Percentiles rank a stretch among this genome's conserved stretches.
These are phyloP conservation scores for Diplogelasinospora grovesii DNA, from an alignment of 495 filamentous ascomycete genomes.

Conservation along the genomic window DNA sequence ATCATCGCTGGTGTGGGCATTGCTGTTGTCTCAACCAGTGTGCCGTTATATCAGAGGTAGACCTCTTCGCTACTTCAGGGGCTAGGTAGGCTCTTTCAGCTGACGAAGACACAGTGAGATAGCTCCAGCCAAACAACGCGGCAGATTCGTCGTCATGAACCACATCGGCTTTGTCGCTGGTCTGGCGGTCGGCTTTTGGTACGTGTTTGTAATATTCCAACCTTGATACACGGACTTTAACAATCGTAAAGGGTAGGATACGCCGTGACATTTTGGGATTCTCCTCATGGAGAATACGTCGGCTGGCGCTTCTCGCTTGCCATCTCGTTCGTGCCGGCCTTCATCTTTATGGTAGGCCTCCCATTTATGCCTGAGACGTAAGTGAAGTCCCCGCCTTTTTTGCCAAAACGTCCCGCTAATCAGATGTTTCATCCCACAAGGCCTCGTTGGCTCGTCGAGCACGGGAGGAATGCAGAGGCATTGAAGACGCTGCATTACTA, in stretches of 20 bases:
- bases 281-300: constrained; percentile 19
- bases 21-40: constrained; percentile 47
- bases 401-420: background rate
- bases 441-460: constrained; percentile 45
- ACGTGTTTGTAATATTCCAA: constrained; percentile 4
- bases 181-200: constrained; percentile 49
- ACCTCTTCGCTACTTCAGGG: background rate
- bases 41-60: constrained; percentile 51
- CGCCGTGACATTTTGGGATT: constrained; percentile 36
- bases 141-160: constrained; percentile 50
- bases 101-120: constrained; percentile 38
- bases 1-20: constrained; percentile 47
- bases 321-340: constrained; percentile 37
- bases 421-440: too few species aligned
- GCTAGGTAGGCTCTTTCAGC: background rate
- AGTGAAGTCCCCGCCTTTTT: constrained; percentile 9
- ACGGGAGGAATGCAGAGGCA: constrained; percentile 31
- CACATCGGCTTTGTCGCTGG: constrained; percentile 51
- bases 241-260: constrained; percentile 35
- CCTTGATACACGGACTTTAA: background rate
- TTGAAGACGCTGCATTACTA: constrained; percentile 34
- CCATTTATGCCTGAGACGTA: constrained; percentile 47
- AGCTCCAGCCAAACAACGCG: constrained; percentile 43
- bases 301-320: constrained; percentile 44
- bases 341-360: constrained; percentile 37